phyloP scores from a whole-genome alignment of 306 rosid species.

The Acacia crassicarpa region DNA sequence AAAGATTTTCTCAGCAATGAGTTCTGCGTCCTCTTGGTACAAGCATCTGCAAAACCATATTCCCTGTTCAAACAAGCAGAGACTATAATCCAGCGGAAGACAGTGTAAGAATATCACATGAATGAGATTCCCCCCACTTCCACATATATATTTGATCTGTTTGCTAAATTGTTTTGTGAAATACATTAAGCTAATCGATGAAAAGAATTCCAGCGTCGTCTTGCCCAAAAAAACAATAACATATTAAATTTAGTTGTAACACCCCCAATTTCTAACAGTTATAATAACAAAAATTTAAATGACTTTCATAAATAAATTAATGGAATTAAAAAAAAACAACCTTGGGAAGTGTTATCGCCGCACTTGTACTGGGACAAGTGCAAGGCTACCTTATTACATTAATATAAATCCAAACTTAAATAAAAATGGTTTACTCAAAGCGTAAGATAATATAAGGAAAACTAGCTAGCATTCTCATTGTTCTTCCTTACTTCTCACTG shows the following conservation, averaged over 20 bases:
- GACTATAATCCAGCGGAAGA: constrained; percentile 22
- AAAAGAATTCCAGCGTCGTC: not conserved
- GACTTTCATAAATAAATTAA: too few relatives aligned
- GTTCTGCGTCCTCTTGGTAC: constrained; percentile 43
- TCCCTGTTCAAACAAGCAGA: constrained; percentile 37
- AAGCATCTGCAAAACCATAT: constrained; percentile 64
- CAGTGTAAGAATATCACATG: constrained; percentile 21
- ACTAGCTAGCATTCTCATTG: too few relatives aligned
- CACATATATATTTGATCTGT: not conserved
- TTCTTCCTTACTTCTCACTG: too few relatives aligned
- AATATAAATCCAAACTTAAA: too few relatives aligned
- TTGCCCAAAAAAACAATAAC: not conserved
- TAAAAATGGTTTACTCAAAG: too few relatives aligned
- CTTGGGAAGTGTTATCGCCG: too few relatives aligned
- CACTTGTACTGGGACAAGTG: too few relatives aligned
- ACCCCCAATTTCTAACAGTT: too few relatives aligned
- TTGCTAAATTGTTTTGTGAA: constrained; percentile 16
- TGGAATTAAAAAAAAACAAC: too few relatives aligned
- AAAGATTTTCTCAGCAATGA: constrained; percentile 54
- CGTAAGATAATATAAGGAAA: too few relatives aligned
- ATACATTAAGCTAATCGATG: constrained; percentile 3
- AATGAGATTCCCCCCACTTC: constrained; percentile 17
- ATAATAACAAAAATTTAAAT: too few relatives aligned
- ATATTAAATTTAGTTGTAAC: not conserved
- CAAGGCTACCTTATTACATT: too few relatives aligned